Evolutionary conservation across 495 filamentous ascomycete species (phyloP).

Genomic region (Sordaria brevicollis): DNA sequence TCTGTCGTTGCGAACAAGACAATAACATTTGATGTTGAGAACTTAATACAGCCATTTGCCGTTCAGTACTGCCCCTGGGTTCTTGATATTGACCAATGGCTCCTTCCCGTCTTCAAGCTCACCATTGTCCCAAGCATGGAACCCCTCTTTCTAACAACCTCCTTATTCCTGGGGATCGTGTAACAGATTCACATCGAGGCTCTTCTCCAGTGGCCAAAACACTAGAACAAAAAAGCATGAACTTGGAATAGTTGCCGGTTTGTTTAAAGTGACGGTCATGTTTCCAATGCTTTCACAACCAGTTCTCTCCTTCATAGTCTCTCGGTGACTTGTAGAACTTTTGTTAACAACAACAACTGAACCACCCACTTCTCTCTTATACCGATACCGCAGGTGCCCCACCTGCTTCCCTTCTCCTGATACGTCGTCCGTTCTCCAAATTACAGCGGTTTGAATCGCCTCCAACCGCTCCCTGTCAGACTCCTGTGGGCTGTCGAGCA

Average conservation of each 20-base stretch:
- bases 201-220: not conserved
- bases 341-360: not conserved
- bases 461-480: not conserved
- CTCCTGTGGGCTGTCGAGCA: too few species aligned
- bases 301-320: not conserved
- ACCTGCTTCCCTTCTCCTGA: not conserved
- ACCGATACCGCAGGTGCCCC: not conserved
- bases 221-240: not conserved
- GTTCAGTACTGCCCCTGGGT: too few species aligned
- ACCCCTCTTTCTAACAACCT: not conserved
- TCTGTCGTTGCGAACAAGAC: not conserved
- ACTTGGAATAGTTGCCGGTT: not conserved
- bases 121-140: not conserved
- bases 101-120: not conserved
- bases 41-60: too few species aligned
- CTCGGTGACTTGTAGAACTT: not conserved
- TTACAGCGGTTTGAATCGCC: not conserved
- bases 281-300: not conserved
- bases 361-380: not conserved
- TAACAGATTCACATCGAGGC: not conserved
- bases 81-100: not conserved
- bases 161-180: not conserved
- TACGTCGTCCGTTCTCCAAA: not conserved
- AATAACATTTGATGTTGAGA: not conserved
- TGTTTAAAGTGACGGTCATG: not conserved